Evolutionary conservation across 352 stramenopile species (phyloP), one percentile per base, ranked within the genome.

Genomic region (Globisporangium emineosum): DNA sequence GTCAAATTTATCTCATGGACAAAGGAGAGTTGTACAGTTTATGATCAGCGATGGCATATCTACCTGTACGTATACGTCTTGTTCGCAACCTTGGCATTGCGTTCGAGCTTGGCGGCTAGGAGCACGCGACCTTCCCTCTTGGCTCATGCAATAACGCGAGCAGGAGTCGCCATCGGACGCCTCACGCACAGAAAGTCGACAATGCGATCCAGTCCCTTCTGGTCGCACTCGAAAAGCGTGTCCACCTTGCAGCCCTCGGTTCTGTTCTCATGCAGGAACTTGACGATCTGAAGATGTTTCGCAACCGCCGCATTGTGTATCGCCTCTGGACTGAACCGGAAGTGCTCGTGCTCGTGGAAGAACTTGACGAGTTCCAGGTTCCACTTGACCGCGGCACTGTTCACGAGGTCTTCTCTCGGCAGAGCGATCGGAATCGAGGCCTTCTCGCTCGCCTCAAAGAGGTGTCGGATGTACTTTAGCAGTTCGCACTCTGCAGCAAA

Each of bases 241-340:
- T 47, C 6, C 27, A 67, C 45, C 2, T n/a, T 21, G 19, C 45
- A 67, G n/a, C 62, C 62, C 9, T 67, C 62, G 3, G 2, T 62
- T 4, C 53, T n/a, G 25, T 67, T 19, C 15, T 37, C 12, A 7
- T 67, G 62, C 5, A 67, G 40, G 29, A 67, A 67, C 29, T 52
- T 35, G 1, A 61, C 62, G 21, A 57, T 33, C 1, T 50, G 5
- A 0, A 67, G 15, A 13, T 62, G 51, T 27, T 43, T 42, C 13
- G 25, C 37, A 5, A 67, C 19, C 2, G 55, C 55, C 6, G 50
- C 60, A 9, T 54, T n/a, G 43, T 42, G 53, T 51, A 66, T 66
- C 42, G 51, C 30, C 9, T 37, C 27, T 2, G 29, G 5, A 25
- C 29, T 57, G n/a, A 52, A 66, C 19, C 19, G 30, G 25, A 59